phyloP scores from a whole-genome alignment of 495 filamentous ascomycete species.

The Xylaria palmicola region DNA sequence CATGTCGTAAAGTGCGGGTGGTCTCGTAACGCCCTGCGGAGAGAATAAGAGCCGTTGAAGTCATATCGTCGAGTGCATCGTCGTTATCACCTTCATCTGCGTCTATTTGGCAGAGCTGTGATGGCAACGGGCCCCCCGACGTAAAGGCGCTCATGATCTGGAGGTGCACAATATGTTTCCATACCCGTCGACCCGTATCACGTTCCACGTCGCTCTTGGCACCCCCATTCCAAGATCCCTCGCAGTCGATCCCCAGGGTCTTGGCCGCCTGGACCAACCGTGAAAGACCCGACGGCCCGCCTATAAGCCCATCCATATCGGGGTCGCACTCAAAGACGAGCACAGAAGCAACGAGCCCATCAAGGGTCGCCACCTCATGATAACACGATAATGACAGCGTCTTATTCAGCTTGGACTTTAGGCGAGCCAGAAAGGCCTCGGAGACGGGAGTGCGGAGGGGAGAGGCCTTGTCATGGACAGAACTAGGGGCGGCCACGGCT shows the following conservation, averaged over 20 bases:
- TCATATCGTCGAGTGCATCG: neutral
- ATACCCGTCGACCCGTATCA: constrained; percentile 1
- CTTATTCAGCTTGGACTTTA: neutral
- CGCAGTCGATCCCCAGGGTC: neutral
- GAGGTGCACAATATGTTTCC: constrained; percentile 1
- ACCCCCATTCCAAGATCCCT: neutral
- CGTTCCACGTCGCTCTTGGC: neutral
- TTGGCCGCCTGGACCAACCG: neutral
- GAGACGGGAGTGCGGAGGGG: neutral
- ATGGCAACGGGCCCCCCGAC: neutral
- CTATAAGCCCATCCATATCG: neutral
- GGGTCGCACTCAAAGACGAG: constrained; percentile 1
- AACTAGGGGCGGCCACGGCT: neutral
- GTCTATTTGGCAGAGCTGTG: neutral
- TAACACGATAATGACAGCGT: neutral
- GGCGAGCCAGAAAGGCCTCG: neutral
- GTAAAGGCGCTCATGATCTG: neutral
- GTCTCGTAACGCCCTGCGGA: neutral
- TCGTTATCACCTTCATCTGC: neutral
- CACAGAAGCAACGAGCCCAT: neutral
- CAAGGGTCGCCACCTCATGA: neutral
- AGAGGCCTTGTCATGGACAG: neutral
- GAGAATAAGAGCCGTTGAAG: neutral
- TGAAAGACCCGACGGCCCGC: neutral
- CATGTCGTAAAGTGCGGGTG: neutral